Evolutionary conservation across 2,329 filamentous ascomycete genomes (phyloP).

Genomic region (Aspergillus fumigatiaffinis): DNA sequence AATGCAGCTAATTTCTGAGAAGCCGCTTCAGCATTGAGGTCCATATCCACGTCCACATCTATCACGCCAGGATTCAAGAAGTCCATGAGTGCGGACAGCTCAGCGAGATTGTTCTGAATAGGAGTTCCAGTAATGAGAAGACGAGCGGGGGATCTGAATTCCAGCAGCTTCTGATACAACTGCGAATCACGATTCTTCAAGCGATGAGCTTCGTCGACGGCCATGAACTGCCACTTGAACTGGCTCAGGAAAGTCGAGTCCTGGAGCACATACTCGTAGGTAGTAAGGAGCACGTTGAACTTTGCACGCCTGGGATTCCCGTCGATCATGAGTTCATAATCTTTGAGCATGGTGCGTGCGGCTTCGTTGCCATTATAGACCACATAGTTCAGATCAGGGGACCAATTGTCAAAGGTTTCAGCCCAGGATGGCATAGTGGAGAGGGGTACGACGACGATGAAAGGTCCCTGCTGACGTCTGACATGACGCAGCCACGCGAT

Average conservation of each 20-base stretch:
- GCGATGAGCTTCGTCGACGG: conserved; percentile 93
- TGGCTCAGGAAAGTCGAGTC: conserved; percentile 80
- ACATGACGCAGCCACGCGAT: conserved; percentile 95
- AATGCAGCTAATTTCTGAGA: conserved; percentile 83
- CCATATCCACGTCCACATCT: conserved; percentile 85
- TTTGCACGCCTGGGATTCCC: conserved; percentile 84
- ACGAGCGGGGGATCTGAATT: conserved; percentile 83
- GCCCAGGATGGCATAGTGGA: conserved; percentile 98
- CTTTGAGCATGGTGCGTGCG: conserved; percentile 79
- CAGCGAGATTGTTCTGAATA: conserved; percentile 93
- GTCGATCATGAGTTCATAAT: conserved; percentile 83
- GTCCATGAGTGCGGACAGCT: conserved; percentile 87
- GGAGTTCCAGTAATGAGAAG: conserved; percentile 95
- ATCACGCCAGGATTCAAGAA: conserved; percentile 96
- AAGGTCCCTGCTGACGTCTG: conserved; percentile 85
- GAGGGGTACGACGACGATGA: conserved; percentile 92
- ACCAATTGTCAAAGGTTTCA: conserved; percentile 95
- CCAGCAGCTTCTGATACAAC: conserved; percentile 77
- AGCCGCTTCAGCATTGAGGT: conserved; percentile 74
- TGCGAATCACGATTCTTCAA: conserved; percentile 96
- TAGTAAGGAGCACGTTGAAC: conserved; percentile 96
- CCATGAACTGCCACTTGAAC: conserved; percentile 97
- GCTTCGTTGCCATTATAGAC: conserved; percentile 90
- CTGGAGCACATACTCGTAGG: conserved; percentile 90
- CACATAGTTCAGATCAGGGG: conserved; percentile 93